Evolutionary conservation across 208 protist genomes (phyloP), one percentile per base, ranked within the genome.

Genomic region (Wallacemonas rigidus): DNA sequence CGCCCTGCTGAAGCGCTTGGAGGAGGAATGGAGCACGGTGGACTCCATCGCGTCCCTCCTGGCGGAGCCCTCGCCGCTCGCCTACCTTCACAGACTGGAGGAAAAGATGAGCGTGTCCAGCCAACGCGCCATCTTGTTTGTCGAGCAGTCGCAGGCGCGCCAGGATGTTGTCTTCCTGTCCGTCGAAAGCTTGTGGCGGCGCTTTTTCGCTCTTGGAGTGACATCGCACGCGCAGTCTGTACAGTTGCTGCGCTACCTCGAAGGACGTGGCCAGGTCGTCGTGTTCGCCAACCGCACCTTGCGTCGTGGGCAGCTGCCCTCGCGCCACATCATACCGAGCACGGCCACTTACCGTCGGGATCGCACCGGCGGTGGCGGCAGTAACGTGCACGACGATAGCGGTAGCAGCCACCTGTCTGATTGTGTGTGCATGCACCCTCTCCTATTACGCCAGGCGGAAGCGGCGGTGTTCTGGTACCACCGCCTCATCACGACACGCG

Each of bases 351-450:
- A 39, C 8, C 38, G 60, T 41, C 4, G n/a, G 5, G 9, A 8
- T 51, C 41, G 3, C 11, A 48, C 36, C 7, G 41, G 41, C 41
- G 38, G 11, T 6, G 43, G 9, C 6, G 9, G 11, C 53, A 15
- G 26, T 26, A 26, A 0, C 26, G 26, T 26, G 26, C 26, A 57
- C 9, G 6, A 8, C 11, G 41, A 45, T 12, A 6, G 43, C 8
- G 60, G 60, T 8, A 65, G 60, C 60, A 65, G 60, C 15, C 41
- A 45, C 14, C 60, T 65, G 11, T 1, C 60, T 15, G 40, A 68
- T 51, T 80, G 69, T 38, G 44, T 80, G 15, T 80, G 75, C 60
- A 67, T 80, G 45, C 55, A 80, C 43, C 75, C 75, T 12, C 60
- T 63, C 38, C 54, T 80, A 64, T 41, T 80, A 48, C 38, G 70